Percentiles rank a stretch among this genome's conserved stretches.
These are phyloP conservation scores for Strigomonas culicis DNA, from an alignment of 208 protist genomes.

Conservation along the genomic window DNA sequence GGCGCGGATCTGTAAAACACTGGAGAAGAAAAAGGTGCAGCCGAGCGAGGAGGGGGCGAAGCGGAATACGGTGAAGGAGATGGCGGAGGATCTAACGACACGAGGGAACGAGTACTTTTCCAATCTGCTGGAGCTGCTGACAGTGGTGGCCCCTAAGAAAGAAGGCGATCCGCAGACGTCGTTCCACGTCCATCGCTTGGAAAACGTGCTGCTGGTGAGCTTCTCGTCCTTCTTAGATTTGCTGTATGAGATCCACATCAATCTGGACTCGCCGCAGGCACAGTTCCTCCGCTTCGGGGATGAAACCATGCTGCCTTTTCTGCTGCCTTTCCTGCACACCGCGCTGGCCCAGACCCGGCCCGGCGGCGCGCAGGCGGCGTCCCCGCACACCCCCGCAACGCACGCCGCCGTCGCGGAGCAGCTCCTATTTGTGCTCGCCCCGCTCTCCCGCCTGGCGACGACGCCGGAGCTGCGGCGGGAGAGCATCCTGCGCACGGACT, in stretches of 20 bases:
- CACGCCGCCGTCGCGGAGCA: background rate
- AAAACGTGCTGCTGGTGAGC: background rate
- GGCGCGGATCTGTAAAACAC: too few species aligned
- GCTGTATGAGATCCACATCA: background rate
- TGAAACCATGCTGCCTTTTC: background rate
- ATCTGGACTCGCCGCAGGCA: background rate
- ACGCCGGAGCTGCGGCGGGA: background rate
- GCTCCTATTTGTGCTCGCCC: background rate
- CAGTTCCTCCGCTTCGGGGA: background rate
- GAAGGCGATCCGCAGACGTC: background rate
- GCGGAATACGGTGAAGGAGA: background rate
- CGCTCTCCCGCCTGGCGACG: background rate
- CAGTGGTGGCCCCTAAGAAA: background rate
- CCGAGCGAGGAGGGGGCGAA: background rate
- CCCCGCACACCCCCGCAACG: background rate
- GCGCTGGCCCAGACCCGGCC: background rate
- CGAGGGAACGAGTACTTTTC: background rate
- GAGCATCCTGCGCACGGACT: background rate
- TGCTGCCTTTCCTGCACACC: too few species aligned
- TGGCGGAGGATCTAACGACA: background rate
- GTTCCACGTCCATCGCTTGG: background rate
- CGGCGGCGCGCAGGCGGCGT: background rate
- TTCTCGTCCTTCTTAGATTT: constrained; percentile 13
- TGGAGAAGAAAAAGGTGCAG: too few species aligned
- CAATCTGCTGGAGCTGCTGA: background rate